A percentile compares a stretch with the other conserved stretches of the same genome.
Evolutionary conservation across 129 eudicot species (phyloP).

Genomic region (Chrysanthemum lavandulifolium): DNA sequence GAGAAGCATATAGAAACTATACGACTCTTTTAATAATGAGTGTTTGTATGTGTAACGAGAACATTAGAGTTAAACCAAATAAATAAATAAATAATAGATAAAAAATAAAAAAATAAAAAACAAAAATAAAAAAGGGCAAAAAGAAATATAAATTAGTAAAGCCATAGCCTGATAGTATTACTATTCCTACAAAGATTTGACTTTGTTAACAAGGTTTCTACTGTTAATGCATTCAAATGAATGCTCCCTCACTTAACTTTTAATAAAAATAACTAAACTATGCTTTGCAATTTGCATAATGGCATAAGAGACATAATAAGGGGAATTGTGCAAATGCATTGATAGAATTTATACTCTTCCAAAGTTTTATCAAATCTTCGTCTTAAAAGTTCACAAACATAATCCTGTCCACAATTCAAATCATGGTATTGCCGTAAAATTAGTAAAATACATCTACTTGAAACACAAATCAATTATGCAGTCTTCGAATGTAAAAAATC

Average conservation of each 20-base stretch:
- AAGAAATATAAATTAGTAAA: too few relatives aligned
- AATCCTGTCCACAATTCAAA: constrained; percentile 8
- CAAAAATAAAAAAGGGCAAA: neutral
- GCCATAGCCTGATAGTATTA: too few relatives aligned
- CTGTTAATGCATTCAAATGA: neutral
- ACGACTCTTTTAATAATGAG: too few relatives aligned
- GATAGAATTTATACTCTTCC: neutral
- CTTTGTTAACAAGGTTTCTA: too few relatives aligned
- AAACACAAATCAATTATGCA: neutral
- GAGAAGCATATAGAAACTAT: too few relatives aligned
- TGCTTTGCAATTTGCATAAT: neutral
- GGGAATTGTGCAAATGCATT: constrained; percentile 1
- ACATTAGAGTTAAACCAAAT: too few relatives aligned
- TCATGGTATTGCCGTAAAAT: neutral
- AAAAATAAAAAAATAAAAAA: too few relatives aligned
- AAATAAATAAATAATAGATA: too few relatives aligned
- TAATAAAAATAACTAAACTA: neutral
- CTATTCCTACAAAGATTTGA: too few relatives aligned
- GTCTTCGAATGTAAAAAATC: neutral
- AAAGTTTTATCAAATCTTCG: neutral
- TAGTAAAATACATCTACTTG: neutral
- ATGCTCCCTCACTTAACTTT: neutral
- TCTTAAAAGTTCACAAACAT: constrained; percentile 10
- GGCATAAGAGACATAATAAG: too few relatives aligned
- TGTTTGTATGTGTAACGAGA: too few relatives aligned